Percentiles rank a stretch among this genome's conserved stretches.
Evolutionary conservation across 352 stramenopile genomes (phyloP).

Genomic region (Pythium rhizo-oryzae): DNA sequence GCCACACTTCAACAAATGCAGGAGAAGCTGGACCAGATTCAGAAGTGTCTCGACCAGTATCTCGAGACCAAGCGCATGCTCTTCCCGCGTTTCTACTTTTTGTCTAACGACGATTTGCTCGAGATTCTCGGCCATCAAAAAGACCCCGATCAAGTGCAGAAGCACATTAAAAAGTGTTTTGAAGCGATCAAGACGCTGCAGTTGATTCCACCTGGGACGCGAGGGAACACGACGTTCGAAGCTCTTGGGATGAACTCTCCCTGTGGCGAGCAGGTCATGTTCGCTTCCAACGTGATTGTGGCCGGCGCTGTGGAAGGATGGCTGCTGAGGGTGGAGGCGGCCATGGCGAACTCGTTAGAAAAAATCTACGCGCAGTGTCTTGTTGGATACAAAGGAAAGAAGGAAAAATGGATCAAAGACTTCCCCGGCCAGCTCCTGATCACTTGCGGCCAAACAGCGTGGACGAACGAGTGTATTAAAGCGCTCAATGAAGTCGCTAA

Average conservation of each 20-base stretch:
- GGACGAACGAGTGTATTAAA: constrained; percentile 94
- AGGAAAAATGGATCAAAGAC: constrained; percentile 96
- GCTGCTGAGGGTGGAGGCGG: constrained; percentile 81
- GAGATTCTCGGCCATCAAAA: constrained; percentile 89
- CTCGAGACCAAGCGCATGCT: constrained; percentile 88
- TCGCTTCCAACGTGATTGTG: constrained; percentile 87
- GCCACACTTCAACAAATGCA: constrained; percentile 80
- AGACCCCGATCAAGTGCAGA: constrained; percentile 88
- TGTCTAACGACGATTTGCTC: constrained; percentile 87
- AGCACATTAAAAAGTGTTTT: constrained; percentile 93
- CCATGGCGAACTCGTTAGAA: constrained; percentile 85
- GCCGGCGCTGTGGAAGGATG: constrained; percentile 92
- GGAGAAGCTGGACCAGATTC: constrained; percentile 84
- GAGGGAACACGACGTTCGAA: constrained; percentile 87
- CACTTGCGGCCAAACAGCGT: constrained; percentile 91
- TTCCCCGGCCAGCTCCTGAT: constrained; percentile 93
- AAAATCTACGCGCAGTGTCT: constrained; percentile 88
- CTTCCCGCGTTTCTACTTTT: constrained; percentile 88
- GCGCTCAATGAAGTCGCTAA: constrained; percentile 90
- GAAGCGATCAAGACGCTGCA: constrained; percentile 87
- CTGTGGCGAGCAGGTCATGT: constrained; percentile 86
- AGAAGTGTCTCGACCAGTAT: constrained; percentile 89
- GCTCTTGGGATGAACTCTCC: constrained; percentile 90
- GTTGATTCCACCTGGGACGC: constrained; percentile 60
- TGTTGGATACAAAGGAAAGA: constrained; percentile 91